Conservation (phyloP, 768 basidiomycete species). For the Boletus sp. region DNA sequence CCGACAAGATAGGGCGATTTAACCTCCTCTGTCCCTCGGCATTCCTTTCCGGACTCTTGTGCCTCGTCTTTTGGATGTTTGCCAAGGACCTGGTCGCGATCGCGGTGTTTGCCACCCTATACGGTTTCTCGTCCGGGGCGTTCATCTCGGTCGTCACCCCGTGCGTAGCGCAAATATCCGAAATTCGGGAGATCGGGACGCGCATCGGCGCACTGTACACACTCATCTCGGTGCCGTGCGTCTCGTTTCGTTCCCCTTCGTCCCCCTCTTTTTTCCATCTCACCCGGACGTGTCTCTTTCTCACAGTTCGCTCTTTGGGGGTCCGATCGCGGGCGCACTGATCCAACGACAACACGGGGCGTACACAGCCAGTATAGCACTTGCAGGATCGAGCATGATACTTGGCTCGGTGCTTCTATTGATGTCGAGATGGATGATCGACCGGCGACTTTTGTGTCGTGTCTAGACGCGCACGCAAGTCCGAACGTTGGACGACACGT, state of each 20-base stretch:
- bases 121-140: slow-evolving; percentile 66
- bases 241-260: slow-evolving; percentile 19
- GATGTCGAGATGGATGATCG: slow-evolving; percentile 46
- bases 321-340: slow-evolving; percentile 61
- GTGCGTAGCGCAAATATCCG: slow-evolving; percentile 65
- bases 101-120: slow-evolving; percentile 51
- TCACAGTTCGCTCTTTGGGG: slow-evolving; percentile 58
- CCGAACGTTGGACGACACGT: not conserved
- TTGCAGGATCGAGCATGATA: slow-evolving; percentile 59
- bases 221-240: slow-evolving; percentile 69
- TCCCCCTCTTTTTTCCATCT: not conserved
- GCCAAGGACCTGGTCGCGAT: slow-evolving; percentile 40
- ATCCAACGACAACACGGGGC: slow-evolving; percentile 46
- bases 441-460: slow-evolving; percentile 41
- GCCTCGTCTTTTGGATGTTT: slow-evolving; percentile 58
- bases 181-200: slow-evolving; percentile 55
- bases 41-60: slow-evolving; percentile 59
- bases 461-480: slow-evolving; percentile 35
- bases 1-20: slow-evolving; percentile 65
- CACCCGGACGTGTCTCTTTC: not conserved
- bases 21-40: slow-evolving; percentile 65
- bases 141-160: slow-evolving; percentile 68
- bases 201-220: slow-evolving; percentile 66
- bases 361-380: slow-evolving; percentile 50
- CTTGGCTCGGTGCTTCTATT: slow-evolving; percentile 59